These are phyloP conservation scores for Solanum chacoense DNA, from an alignment of 305 asterid species.

Conservation along the genomic window DNA sequence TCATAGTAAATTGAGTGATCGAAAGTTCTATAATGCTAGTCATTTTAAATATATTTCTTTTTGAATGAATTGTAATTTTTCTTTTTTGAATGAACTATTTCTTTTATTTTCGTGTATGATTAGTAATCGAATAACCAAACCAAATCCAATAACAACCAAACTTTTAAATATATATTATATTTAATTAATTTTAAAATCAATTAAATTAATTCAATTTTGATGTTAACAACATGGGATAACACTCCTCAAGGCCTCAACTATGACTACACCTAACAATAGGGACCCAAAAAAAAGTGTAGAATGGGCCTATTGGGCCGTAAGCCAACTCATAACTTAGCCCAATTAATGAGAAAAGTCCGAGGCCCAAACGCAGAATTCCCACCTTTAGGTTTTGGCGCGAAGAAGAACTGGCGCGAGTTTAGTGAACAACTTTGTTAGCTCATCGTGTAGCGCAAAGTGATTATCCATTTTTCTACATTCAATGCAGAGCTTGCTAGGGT, in stretches of 20 bases:
- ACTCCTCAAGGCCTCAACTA: neutral
- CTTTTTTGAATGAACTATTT: no score
- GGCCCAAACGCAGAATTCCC: neutral
- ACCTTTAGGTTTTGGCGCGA: neutral
- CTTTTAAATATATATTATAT: no score
- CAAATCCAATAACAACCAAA: neutral
- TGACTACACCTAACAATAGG: neutral
- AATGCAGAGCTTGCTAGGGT: constrained; percentile 34
- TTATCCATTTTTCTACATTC: neutral
- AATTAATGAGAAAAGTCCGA: neutral
- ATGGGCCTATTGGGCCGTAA: neutral
- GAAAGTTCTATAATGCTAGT: no score
- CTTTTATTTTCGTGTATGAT: no score
- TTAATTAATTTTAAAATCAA: no score
- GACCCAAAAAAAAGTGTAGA: neutral
- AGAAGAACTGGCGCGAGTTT: neutral
- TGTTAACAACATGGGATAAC: neutral
- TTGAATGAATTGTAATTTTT: no score
- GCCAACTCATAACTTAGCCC: neutral
- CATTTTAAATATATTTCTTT: no score
- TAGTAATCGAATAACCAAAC: no score
- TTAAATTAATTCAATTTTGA: neutral
- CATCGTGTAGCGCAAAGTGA: neutral
- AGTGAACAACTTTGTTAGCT: neutral
- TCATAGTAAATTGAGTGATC: neutral